Evolutionary conservation across 768 basidiomycete species (phyloP).

Genomic region (Rhodotorula taiwanensis): DNA sequence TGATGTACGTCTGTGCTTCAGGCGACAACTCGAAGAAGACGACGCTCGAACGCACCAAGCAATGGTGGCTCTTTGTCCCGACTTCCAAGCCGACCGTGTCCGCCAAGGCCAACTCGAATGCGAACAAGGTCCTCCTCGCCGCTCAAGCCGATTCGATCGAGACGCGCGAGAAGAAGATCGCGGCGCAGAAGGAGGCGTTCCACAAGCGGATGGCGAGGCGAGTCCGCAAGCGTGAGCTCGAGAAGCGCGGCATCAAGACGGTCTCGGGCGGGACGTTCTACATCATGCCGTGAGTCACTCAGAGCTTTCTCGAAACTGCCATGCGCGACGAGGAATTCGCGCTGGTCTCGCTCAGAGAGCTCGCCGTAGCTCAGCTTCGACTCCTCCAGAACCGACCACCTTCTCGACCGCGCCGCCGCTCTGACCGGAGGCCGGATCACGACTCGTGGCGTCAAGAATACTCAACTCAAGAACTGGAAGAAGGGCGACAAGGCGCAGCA

Average conservation of each 20-base stretch:
- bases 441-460: slow-evolving; percentile 12
- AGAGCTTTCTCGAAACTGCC: neutral
- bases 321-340: too few relatives aligned
- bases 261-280: slow-evolving; percentile 7
- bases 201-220: slow-evolving; percentile 4
- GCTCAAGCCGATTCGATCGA: slow-evolving; percentile 29
- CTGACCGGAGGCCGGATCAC: slow-evolving; percentile 20
- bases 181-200: slow-evolving; percentile 28
- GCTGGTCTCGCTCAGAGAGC: neutral
- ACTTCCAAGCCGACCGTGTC: slow-evolving; percentile 8
- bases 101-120: slow-evolving; percentile 1
- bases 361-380: slow-evolving; percentile 4
- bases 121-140: slow-evolving; percentile 32
- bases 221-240: slow-evolving; percentile 1
- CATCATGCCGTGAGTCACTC: neutral
- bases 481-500: slow-evolving; percentile 25
- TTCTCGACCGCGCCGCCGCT: slow-evolving; percentile 25
- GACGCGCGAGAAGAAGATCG: slow-evolving; percentile 33
- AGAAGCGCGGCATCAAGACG: slow-evolving; percentile 18
- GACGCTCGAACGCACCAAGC: slow-evolving; percentile 32
- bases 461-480: slow-evolving; percentile 14
- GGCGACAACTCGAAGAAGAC: slow-evolving; percentile 17
- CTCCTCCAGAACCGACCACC: slow-evolving; percentile 25
- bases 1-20: slow-evolving; percentile 31
- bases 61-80: slow-evolving; percentile 28